phyloP scores from a whole-genome alignment of 2,329 filamentous ascomycete genomes.

The Claviceps sorghi region DNA sequence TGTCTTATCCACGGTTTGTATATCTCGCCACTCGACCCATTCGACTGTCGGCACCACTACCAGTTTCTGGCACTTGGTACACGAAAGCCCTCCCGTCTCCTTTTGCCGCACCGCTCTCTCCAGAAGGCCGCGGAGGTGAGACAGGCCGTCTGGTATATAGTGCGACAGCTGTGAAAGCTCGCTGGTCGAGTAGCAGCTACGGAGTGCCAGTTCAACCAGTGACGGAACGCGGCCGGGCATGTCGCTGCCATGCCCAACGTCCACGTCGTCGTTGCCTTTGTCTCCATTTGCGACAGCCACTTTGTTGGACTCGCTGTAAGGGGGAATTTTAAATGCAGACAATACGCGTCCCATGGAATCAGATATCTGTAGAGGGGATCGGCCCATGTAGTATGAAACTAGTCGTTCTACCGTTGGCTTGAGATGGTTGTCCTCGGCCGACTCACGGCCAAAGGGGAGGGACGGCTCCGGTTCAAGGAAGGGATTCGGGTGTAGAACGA shows the following conservation, averaged over 20 bases:
- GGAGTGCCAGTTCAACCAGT: slow-evolving; percentile 35
- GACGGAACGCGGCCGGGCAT: slow-evolving; percentile 28
- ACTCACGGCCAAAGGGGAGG: background rate
- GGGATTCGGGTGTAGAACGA: slow-evolving; percentile 50
- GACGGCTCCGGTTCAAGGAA: slow-evolving; percentile 30
- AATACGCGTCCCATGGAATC: slow-evolving; percentile 16
- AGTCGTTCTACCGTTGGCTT: slow-evolving; percentile 8
- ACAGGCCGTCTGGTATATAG: slow-evolving; percentile 27
- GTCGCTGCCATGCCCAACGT: background rate
- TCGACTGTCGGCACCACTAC: slow-evolving; percentile 37
- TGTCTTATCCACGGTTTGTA: slow-evolving; percentile 11
- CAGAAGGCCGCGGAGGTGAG: slow-evolving; percentile 26
- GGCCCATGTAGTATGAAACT: slow-evolving; percentile 14
- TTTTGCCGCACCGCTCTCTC: slow-evolving; percentile 25
- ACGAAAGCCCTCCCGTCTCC: slow-evolving; percentile 33
- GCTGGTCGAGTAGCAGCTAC: slow-evolving; percentile 28
- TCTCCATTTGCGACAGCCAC: slow-evolving; percentile 11
- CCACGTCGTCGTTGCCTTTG: slow-evolving; percentile 1
- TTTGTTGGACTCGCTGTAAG: slow-evolving; percentile 8
- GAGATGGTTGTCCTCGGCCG: background rate
- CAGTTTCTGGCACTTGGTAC: slow-evolving; percentile 34
- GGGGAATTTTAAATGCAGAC: slow-evolving; percentile 18
- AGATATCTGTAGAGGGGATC: slow-evolving; percentile 18
- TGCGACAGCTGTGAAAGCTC: slow-evolving; percentile 27
- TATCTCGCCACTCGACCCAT: slow-evolving; percentile 50